These are phyloP conservation scores for Volvariella surrecta DNA, from an alignment of 1,284 basidiomycete species.

Conservation along the genomic window DNA sequence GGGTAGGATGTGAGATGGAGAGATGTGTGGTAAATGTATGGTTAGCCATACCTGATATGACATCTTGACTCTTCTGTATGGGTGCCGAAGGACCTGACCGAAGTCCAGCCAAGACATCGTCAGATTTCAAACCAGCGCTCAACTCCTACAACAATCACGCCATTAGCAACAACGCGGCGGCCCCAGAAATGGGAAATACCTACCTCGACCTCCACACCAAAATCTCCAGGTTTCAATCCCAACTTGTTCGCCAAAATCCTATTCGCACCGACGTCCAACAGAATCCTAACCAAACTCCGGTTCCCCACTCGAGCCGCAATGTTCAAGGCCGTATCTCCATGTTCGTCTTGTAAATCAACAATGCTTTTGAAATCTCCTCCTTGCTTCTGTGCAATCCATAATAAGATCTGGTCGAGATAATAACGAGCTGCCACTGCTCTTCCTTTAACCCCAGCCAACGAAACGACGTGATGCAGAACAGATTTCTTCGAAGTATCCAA, in stretches of 20 bases:
- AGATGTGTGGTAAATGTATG: not conserved
- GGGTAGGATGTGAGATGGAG: not conserved
- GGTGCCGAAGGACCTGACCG: conserved; percentile 65
- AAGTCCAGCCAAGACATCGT: conserved; percentile 66
- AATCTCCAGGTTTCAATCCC: conserved; percentile 88
- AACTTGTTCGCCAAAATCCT: conserved; percentile 89
- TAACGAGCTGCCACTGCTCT: conserved; percentile 81
- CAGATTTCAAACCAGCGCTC: conserved; percentile 57
- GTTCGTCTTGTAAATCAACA: conserved; percentile 90
- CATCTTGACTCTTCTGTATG: conserved; percentile 84
- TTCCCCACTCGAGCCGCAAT: conserved; percentile 94
- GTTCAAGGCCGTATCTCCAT: conserved; percentile 95
- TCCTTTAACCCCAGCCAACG: conserved; percentile 87
- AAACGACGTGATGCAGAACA: conserved; percentile 91
- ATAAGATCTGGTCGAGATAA: conserved; percentile 88
- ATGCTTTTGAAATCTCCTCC: conserved; percentile 71
- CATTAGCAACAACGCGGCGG: no score
- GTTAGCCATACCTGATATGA: conserved; percentile 61
- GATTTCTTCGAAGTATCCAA: conserved; percentile 86
- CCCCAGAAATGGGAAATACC: not conserved
- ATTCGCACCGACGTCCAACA: conserved; percentile 93
- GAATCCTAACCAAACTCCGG: conserved; percentile 76
- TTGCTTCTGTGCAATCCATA: conserved; percentile 71
- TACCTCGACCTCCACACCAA: conserved; percentile 87
- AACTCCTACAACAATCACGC: conserved; percentile 41